Evolutionary conservation across 2,329 filamentous ascomycete genomes (phyloP), one percentile per base, ranked within the genome.

Genomic region (Sporothrix dimorphospora): DNA sequence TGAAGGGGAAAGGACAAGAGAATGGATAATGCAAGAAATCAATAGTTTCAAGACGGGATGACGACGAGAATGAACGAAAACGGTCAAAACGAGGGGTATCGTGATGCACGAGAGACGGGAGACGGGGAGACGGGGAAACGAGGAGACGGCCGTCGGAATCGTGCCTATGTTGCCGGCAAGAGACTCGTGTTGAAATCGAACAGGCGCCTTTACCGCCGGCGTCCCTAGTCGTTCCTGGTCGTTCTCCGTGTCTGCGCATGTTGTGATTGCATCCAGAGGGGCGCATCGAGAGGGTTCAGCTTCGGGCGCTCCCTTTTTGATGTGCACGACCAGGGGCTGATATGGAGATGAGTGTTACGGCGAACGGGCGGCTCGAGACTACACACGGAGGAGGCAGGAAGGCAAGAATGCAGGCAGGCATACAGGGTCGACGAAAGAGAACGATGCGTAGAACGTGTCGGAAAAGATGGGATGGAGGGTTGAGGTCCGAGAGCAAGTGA

Each of bases 31-130:
- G 38, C 38, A 61, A 40, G 57, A 61, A 61, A 61, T 61, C 57
- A 19, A 61, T 61, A 61, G 57, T 61, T 40, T 19, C 5, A 63
- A 63, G 57, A 63, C 57, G 57, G 57, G 57, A 63, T 24, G 34
- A 16, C 38, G 16, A 63, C 34, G 34, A 63, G 57, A 42, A 63
- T 11, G 34, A 21, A 63, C 34, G 34, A 63, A 63, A 42, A 63
- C 3, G 57, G 34, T 12, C 19, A 63, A 21, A 42, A 42, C n/a
- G 38, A 24, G 30, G 38, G 59, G 40, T 21, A 21, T 45, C 38
- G 59, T 27, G 59, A 65, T 65, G 51, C 21, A 49, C 11, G 34
- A 30, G 24, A 16, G 38, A n/a, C 21, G 14, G 40, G 42, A 30
- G 14, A 30, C 63, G 42, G 16, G n/a, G n/a, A n/a, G n/a, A n/a